Conservation (phyloP, 768 basidiomycete genomes). For the Suillus lakei region DNA sequence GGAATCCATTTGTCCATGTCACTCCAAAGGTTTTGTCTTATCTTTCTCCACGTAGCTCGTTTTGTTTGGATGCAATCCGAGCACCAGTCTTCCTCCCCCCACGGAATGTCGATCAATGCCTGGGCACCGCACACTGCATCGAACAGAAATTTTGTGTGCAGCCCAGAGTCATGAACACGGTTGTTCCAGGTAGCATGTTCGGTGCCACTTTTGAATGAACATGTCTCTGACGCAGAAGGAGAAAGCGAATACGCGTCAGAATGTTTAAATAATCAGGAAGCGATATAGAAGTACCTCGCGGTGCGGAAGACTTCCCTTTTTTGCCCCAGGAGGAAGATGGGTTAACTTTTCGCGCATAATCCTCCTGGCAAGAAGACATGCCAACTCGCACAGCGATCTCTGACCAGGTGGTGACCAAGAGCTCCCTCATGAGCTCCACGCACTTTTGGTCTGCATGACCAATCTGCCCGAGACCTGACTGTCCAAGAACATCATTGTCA, state of each 20-base stretch:
- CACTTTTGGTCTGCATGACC: not conserved
- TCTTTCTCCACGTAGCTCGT: conserved; percentile 32
- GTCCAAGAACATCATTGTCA: conserved; percentile 22
- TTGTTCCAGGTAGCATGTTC: not conserved
- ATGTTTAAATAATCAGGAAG: too few relatives aligned
- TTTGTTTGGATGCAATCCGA: conserved; percentile 33
- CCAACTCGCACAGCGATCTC: conserved; percentile 8
- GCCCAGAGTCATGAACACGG: conserved; percentile 21
- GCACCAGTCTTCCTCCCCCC: conserved; percentile 37
- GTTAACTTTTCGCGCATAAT: too few relatives aligned
- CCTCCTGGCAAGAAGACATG: not conserved
- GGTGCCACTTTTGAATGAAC: not conserved
- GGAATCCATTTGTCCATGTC: not conserved
- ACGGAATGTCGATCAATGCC: conserved; percentile 29
- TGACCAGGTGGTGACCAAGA: conserved; percentile 25
- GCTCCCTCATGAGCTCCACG: conserved; percentile 23
- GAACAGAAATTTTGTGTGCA: conserved; percentile 33
- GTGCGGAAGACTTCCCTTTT: too few relatives aligned
- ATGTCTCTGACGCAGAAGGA: not conserved
- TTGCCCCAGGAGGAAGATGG: too few relatives aligned
- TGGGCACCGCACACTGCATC: conserved; percentile 42
- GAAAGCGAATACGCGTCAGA: too few relatives aligned
- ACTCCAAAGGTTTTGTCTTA: not conserved
- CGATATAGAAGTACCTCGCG: too few relatives aligned
- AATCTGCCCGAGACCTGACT: not conserved